Conservation (phyloP, 2,329 filamentous ascomycete species). For the Purpureocillium lavendulum region DNA sequence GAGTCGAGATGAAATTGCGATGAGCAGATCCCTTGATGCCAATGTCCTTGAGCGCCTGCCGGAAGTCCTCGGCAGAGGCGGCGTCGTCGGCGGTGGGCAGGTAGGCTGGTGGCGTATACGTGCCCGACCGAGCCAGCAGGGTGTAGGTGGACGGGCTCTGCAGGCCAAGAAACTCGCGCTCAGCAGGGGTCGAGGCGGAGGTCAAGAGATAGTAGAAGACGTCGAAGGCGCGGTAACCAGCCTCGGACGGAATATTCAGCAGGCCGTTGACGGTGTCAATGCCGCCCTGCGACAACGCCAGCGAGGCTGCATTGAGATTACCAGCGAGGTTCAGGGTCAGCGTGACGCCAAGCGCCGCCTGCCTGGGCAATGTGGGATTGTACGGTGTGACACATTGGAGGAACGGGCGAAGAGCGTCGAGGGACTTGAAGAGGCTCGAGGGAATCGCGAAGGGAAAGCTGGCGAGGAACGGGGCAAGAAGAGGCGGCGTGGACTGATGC, state of each 20-base stretch:
- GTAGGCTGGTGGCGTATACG: conserved; percentile 79
- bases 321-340: conserved; percentile 77
- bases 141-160: conserved; percentile 69
- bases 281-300: conserved; percentile 78
- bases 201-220: conserved; percentile 96
- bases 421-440: conserved; percentile 63
- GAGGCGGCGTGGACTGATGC: conserved; percentile 78
- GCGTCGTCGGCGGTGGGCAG: conserved; percentile 88
- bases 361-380: conserved; percentile 76
- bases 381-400: conserved; percentile 78
- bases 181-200: conserved; percentile 78
- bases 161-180: conserved; percentile 80
- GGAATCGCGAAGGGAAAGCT: conserved; percentile 76
- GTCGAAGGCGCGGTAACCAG: conserved; percentile 87
- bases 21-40: conserved; percentile 84
- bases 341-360: conserved; percentile 72
- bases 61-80: conserved; percentile 88
- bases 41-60: conserved; percentile 76
- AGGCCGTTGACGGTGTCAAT: conserved; percentile 78
- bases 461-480: conserved; percentile 72
- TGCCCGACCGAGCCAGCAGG: conserved; percentile 73
- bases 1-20: conserved; percentile 73
- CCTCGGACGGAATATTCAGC: conserved; percentile 67
- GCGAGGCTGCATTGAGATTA: conserved; percentile 63
- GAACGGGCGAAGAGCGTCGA: conserved; percentile 80